A percentile compares a stretch with the other conserved stretches of the same genome.
These are phyloP conservation scores for Fonsecaea nubica DNA, from an alignment of 2,329 filamentous ascomycete species.

Conservation along the genomic window DNA sequence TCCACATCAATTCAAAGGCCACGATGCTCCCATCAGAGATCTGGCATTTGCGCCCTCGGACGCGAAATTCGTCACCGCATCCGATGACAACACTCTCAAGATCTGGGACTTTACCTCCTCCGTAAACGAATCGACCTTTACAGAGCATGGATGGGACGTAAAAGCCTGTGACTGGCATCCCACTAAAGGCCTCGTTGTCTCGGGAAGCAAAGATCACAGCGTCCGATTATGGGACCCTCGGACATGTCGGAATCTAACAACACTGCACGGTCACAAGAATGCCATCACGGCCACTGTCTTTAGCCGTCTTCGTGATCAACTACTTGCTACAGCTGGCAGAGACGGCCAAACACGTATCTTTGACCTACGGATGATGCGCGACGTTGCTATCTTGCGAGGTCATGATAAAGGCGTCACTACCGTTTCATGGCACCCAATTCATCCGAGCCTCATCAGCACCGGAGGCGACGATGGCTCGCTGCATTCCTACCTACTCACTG, in stretches of 20 bases:
- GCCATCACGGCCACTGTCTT: conserved; percentile 93
- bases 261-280: conserved; percentile 95
- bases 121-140: conserved; percentile 79
- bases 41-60: conserved; percentile 93
- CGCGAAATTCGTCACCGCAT: conserved; percentile 93
- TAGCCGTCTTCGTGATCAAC: conserved; percentile 80
- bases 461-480: conserved; percentile 89
- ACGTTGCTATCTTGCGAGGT: conserved; percentile 89
- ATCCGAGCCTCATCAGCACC: conserved; percentile 85
- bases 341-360: conserved; percentile 94
- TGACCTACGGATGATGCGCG: conserved; percentile 97
- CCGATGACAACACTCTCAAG: conserved; percentile 90
- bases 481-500: conserved; percentile 93
- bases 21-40: conserved; percentile 87
- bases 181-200: conserved; percentile 89
- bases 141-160: conserved; percentile 97
- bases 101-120: conserved; percentile 95
- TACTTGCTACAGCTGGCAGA: conserved; percentile 88
- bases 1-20: conserved; percentile 90
- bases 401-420: conserved; percentile 97
- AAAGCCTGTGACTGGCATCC: conserved; percentile 99
- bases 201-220: conserved; percentile 95
- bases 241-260: conserved; percentile 85
- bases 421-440: conserved; percentile 90
- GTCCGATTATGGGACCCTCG: conserved; percentile 99